Base-by-base conservation (phyloP, 2,329 filamentous ascomycete species). In the Spiromastix sp. region DNA sequence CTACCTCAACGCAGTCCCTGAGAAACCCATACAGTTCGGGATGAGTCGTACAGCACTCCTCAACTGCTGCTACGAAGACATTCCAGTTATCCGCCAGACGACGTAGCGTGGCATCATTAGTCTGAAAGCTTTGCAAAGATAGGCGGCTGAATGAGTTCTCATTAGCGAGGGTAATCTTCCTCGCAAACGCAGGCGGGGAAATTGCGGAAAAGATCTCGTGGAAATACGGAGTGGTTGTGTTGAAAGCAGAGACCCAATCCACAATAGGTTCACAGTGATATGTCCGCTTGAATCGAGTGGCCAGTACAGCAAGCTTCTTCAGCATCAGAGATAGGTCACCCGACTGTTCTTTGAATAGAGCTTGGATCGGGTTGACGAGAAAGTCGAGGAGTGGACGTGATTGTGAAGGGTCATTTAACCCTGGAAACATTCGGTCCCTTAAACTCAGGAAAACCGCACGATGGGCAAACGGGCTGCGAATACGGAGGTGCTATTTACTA, bases 1-100 rank as follows among this genome's bases (percentile, higher is more conserved):
- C n/a, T n/a, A 60, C 60, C 41, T 57, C 44, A 15, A 52, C 44
- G 36, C 57, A 57, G 25, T 56, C 56, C 41, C 54, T 51, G 6
- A 63, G 44, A 36, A 48, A 54, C 7, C 40, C 37, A 6, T 52
- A 42, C 33, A 52, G 30, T 5, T 60, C 52, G 5, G 57, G 57
- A 22, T 60, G 39, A 8, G 55, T 57, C 2, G 46, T 49, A 34
- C 57, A 62, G 37, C 52, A 61, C 42, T 63, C 59, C 50, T 57
- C 60, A 1, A 57, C 52, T 1, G 52, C 51, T 4, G 47, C 46
- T 22, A 48, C 53, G 9, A 61, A 42, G 13, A 36, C 30, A 22
- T 52, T 46, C 59, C 59, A 63, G 29, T 50, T 45, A 0, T 30
- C 28, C 4, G 52, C 28, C 4, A 61, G 28, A n/a, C 30, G 30